These are phyloP conservation scores for Paradendryphiella salina DNA, from an alignment of 2,329 filamentous ascomycete genomes.

Conservation along the genomic window DNA sequence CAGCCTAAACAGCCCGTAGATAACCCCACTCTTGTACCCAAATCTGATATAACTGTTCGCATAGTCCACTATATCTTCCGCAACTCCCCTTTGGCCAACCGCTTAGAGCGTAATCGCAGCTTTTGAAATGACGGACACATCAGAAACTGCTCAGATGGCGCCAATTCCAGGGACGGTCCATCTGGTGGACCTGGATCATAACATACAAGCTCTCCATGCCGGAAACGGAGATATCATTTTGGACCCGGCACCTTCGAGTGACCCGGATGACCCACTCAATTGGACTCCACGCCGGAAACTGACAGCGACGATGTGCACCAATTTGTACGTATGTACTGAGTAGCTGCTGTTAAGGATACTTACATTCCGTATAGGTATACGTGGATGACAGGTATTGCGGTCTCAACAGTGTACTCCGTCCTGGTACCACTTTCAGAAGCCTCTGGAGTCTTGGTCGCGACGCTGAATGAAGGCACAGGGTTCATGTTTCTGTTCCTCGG, in stretches of 20 bases:
- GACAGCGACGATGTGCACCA: slow-evolving; percentile 31
- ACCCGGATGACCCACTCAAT: slow-evolving; percentile 45
- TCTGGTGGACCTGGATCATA: slow-evolving; percentile 49
- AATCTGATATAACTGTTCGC: neutral
- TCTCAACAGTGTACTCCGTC: slow-evolving; percentile 56
- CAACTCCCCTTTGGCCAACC: neutral
- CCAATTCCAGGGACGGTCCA: slow-evolving; percentile 49
- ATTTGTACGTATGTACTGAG: slow-evolving; percentile 15
- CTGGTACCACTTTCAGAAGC: slow-evolving; percentile 53
- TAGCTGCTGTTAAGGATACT: neutral
- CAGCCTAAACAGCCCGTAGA: neutral
- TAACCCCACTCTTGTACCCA: slow-evolving; percentile 7
- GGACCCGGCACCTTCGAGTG: slow-evolving; percentile 44
- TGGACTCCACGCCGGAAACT: slow-evolving; percentile 37
- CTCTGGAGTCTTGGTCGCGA: slow-evolving; percentile 51
- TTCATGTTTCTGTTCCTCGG: slow-evolving; percentile 58
- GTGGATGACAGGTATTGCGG: slow-evolving; percentile 55
- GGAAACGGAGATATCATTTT: slow-evolving; percentile 48
- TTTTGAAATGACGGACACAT: slow-evolving; percentile 8
- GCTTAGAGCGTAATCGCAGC: neutral
- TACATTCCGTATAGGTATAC: slow-evolving; percentile 52
- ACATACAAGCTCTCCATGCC: slow-evolving; percentile 45
- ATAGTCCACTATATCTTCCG: neutral
- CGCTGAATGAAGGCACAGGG: slow-evolving; percentile 56
- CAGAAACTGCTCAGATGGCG: neutral